Conservation (phyloP, 2,329 filamentous ascomycete genomes). For the Xylariales sp. region DNA sequence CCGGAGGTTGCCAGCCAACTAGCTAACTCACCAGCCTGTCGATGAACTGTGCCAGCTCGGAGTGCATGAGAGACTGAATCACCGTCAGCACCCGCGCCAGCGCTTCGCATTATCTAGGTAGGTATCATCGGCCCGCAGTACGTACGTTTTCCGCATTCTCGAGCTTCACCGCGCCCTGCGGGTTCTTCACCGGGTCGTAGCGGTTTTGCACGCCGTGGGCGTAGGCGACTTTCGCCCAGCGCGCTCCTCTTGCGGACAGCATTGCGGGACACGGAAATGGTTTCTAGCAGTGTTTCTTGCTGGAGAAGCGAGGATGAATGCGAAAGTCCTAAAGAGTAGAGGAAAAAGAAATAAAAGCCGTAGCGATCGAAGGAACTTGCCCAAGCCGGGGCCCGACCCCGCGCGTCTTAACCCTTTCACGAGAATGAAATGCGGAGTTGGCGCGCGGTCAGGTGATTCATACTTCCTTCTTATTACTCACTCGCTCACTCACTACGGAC, state of each 20-base stretch:
- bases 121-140: conserved; percentile 1
- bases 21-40: conserved; percentile 16
- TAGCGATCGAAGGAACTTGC: not conserved
- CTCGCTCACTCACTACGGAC: too few species aligned
- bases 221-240: conserved; percentile 37
- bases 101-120: not conserved
- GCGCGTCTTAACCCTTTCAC: not conserved
- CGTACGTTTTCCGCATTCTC: conserved; percentile 41
- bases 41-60: conserved; percentile 8
- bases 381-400: not conserved
- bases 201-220: conserved; percentile 36
- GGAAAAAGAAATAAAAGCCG: not conserved
- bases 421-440: not conserved
- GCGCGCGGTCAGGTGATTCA: not conserved
- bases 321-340: not conserved
- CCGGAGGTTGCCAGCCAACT: too few species aligned
- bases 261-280: conserved; percentile 14
- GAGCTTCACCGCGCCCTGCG: conserved; percentile 38
- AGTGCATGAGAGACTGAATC: conserved; percentile 7
- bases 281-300: not conserved
- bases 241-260: conserved; percentile 41
- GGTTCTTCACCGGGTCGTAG: conserved; percentile 38
- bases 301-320: not conserved
- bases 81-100: conserved; percentile 1
- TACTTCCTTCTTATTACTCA: not conserved